Evolutionary conservation across 169 alveolate species (phyloP), one percentile per base, ranked within the genome.

Genomic region (Eimeria tenella): DNA sequence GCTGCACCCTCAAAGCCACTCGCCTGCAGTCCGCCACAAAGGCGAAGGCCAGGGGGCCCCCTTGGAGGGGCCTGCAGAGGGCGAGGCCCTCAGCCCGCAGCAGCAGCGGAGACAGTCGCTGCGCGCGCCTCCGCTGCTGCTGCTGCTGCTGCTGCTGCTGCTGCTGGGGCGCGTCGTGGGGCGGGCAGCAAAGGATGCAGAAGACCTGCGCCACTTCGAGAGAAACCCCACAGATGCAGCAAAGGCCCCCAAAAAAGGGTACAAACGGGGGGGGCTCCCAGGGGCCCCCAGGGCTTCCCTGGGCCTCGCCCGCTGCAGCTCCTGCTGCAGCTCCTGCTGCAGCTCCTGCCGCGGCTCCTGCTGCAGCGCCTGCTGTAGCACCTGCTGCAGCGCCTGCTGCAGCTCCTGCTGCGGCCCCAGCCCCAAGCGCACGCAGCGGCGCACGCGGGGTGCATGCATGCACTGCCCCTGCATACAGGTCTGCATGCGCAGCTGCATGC

Each of bases 1-100:
- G 42, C 8, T 1, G 10, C 31, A 74, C 2, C 13, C 10, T 31
- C 60, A 25, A 52, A 0, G 0, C 52, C 11, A 49, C n/a, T 25
- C 15, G 84, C 52, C 84, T 9, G 25, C 23, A 1, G 60, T 74
- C 84, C 7, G 42, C 13, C 60, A 25, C 23, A 56, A 13, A 50
- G 63, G 60, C 11, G 62, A 74, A 74, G 21, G 63, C n/a, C 17
- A 42, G 13, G 15, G 84, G 31, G 42, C 13, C 60, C 31, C 84
- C 60, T 23, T 19, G 25, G 17, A 10, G 84, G 17, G 60, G 84
- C 52, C 84, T 31, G 60, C 84, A 74, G 63, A 9, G 25, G 17
- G 84, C 84, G 9, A 19, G 60, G 17, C 62, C 31, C 10, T 74
- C 84, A 4, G 84, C 84, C 5, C 62, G 84, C 84, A 42, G 60